Evolutionary conservation across 306 rosid genomes (phyloP), one percentile per base, ranked within the genome.

Genomic region (Trifolium pratense): DNA sequence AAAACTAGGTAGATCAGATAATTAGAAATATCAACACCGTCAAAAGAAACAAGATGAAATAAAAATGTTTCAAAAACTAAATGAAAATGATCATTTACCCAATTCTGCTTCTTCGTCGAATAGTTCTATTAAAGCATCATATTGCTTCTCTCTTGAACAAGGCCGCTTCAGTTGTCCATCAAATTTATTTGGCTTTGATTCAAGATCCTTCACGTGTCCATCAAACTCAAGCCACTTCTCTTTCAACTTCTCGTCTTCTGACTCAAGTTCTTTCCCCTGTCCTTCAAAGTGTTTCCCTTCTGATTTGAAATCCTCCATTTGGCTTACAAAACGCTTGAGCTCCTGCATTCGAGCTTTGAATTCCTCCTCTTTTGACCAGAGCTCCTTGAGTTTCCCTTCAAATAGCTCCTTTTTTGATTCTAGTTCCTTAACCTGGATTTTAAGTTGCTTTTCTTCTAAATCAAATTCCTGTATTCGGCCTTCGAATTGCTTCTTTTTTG

Each of bases 71-170:
- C 58, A 63, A 59, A 68, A 68, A 71, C 65, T 61, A 73, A 63
- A 62, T 32, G 77, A 36, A 53, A 51, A 68, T 43, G 60, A 37
- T 63, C 13, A 25, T 68, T 84, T 81, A 91, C 91, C 85, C 0
- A 75, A 83, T 17, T 37, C 74, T 9, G 52, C 40, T 51, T 76
- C 71, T 6, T 65, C 74, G 16, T 78, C 71, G 1, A 60, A 40
- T 79, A 60, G 29, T 68, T 70, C 34, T 49, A 15, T 64, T 1
- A 75, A 25, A 8, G 51, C 32, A 55, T 3, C n/a, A 11, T 25
- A 20, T 55, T 21, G 60, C 21, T 55, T 20, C 14, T 21, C 60
- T 20, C 31, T 11, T 55, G 4, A 55, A 7, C 25, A n/a, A 5
- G 9, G 34, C 34, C 0, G 32, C 62, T 21, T 23, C 3, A 10